phyloP scores from a whole-genome alignment of 768 basidiomycete genomes.

The Heimioporus sp. region DNA sequence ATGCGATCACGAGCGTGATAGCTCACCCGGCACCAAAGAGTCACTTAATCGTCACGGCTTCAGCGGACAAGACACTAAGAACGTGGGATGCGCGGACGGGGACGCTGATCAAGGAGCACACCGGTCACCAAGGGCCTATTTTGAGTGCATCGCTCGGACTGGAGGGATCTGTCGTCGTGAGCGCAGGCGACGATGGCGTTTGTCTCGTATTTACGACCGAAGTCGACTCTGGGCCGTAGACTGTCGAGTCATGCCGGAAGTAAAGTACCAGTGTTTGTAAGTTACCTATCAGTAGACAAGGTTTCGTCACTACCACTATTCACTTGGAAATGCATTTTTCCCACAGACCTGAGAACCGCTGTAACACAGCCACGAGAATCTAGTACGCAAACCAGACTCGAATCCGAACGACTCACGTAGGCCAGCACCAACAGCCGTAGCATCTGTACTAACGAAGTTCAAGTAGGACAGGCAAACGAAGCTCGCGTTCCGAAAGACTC shows the following conservation, averaged over 20 bases:
- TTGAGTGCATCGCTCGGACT: slow-evolving; percentile 72
- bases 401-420: no score
- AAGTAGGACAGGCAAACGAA: no score
- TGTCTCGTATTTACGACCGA: slow-evolving; percentile 82
- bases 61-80: slow-evolving; percentile 80
- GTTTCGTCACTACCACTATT: no score
- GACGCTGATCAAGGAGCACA: slow-evolving; percentile 70
- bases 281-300: no score
- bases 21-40: slow-evolving; percentile 72
- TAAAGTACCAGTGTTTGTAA: not conserved
- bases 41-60: slow-evolving; percentile 80
- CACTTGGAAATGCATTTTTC: no score
- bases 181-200: slow-evolving; percentile 87
- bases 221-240: slow-evolving; percentile 12
- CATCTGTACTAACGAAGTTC: no score
- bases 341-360: no score
- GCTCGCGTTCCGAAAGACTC: no score
- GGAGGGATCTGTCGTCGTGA: slow-evolving; percentile 72
- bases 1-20: slow-evolving; percentile 81
- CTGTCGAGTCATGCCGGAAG: no score
- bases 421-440: no score
- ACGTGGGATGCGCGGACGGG: slow-evolving; percentile 96
- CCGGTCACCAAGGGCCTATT: slow-evolving; percentile 77
- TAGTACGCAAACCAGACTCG: no score
- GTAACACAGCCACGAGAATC: no score